Conservation (phyloP, 305 asterid species). For the Solanum hybrid region DNA sequence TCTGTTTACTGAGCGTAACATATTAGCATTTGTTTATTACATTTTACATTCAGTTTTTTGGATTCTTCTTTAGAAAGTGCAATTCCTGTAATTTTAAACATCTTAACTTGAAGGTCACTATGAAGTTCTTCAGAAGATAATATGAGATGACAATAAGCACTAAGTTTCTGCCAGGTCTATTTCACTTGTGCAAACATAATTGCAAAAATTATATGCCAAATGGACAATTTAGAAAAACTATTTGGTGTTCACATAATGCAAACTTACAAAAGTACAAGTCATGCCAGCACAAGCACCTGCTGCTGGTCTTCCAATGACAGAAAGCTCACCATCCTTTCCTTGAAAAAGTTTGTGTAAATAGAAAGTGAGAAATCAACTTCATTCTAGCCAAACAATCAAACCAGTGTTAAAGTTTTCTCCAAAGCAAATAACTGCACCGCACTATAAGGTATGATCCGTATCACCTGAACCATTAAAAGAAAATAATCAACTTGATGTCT, state of each 20-base stretch:
- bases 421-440: slow-evolving; percentile 69
- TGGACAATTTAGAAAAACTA: background rate
- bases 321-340: slow-evolving; percentile 69
- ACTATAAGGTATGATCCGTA: slow-evolving; percentile 82
- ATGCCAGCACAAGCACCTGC: slow-evolving; percentile 99
- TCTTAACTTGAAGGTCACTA: background rate
- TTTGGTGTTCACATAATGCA: background rate
- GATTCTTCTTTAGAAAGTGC: background rate
- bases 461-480: slow-evolving; percentile 41
- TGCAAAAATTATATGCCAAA: background rate
- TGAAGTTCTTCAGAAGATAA: background rate
- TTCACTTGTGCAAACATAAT: background rate
- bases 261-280: slow-evolving; percentile 98
- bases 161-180: background rate
- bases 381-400: background rate
- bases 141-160: background rate
- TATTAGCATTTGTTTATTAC: background rate
- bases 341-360: slow-evolving; percentile 51
- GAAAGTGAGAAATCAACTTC: background rate
- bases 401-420: background rate
- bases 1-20: background rate
- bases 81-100: background rate
- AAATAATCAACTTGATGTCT: background rate
- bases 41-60: background rate
- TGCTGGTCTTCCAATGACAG: slow-evolving; percentile 85